Conservation (phyloP, 2,329 filamentous ascomycete genomes). For the Colletotrichum destructivum region DNA sequence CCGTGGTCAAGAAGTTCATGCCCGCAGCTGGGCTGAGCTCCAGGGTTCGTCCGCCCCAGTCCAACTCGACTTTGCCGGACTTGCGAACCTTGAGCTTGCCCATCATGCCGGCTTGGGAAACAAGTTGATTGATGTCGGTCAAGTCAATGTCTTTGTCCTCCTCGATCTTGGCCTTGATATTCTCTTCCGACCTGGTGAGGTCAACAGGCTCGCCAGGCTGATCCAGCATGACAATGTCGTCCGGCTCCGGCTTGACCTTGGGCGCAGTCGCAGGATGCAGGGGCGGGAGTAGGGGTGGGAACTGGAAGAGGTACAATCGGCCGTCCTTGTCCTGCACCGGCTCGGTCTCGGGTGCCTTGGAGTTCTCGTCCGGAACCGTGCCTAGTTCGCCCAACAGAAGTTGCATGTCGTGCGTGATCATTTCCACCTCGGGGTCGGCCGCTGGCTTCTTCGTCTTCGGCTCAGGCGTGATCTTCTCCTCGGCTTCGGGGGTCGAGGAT, state of each 20-base stretch:
- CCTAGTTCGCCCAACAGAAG: constrained; percentile 62
- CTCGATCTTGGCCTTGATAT: constrained; percentile 45
- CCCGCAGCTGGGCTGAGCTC: constrained; percentile 67
- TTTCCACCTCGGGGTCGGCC: constrained; percentile 56
- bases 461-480: constrained; percentile 45
- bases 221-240: constrained; percentile 56
- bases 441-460: constrained; percentile 49
- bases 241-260: constrained; percentile 61
- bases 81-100: constrained; percentile 73
- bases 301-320: constrained; percentile 75
- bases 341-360: constrained; percentile 45
- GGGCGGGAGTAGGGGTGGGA: constrained; percentile 73
- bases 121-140: constrained; percentile 55
- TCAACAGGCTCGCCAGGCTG: constrained; percentile 56
- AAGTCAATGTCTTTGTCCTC: constrained; percentile 47
- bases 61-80: constrained; percentile 74
- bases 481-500: constrained; percentile 44
- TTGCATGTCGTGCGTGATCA: constrained; percentile 57
- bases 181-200: constrained; percentile 53
- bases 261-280: constrained; percentile 55
- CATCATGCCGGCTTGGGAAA: constrained; percentile 69
- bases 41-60: constrained; percentile 73
- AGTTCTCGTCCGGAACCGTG: constrained; percentile 47
- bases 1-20: constrained; percentile 71
- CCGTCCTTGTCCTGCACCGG: constrained; percentile 56